Evolutionary conservation across 2,329 filamentous ascomycete species (phyloP), one percentile per base, ranked within the genome.

Genomic region (Madurella mycetomatis): DNA sequence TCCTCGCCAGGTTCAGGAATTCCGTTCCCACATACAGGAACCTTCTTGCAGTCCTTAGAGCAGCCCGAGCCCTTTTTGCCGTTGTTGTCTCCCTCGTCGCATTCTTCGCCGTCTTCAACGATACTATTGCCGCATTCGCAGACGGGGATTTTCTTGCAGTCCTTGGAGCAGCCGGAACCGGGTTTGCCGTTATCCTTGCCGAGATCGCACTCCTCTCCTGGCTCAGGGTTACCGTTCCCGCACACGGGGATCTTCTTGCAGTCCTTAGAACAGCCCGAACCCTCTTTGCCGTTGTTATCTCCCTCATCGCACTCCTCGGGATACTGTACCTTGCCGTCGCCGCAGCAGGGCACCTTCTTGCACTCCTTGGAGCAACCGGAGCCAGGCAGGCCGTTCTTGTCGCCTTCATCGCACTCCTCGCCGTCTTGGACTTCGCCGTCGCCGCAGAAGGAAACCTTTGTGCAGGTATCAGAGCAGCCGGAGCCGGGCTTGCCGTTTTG

Each of bases 401-500:
- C 9, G 5, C 45, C 45, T 16, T 34, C 30, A 17, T 47, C 45
- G 16, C 45, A 47, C 16, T 47, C 9, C 16, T 47, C 45, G 19
- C 15, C 30, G 25, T 3, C 25, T 15, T 47, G 25, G 25, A 7
- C 7, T 25, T 25, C 25, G 25, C 25, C 25, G 25, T 25, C 25
- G 25, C 25, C 25, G 7, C 25, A 25, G 19, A 44, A 31, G 1
- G 48, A 12, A 16, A 15, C 5, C 16, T 49, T 49, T 17, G 42
- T 49, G 41, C 47, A 49, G 16, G 42, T 30, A 4, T 34, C 34
- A 16, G 47, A 44, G 32, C 54, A 56, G 13, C 54, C 54, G n/a
- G 50, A 53, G 16, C 41, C 41, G 9, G 46, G 47, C n/a, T 37
- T 39, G 18, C 54, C 54, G 51, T 56, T 58, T 12, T 51, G n/a